Conservation (phyloP, 1,139 yeast genomes). For the Geotrichum armillariae region DNA sequence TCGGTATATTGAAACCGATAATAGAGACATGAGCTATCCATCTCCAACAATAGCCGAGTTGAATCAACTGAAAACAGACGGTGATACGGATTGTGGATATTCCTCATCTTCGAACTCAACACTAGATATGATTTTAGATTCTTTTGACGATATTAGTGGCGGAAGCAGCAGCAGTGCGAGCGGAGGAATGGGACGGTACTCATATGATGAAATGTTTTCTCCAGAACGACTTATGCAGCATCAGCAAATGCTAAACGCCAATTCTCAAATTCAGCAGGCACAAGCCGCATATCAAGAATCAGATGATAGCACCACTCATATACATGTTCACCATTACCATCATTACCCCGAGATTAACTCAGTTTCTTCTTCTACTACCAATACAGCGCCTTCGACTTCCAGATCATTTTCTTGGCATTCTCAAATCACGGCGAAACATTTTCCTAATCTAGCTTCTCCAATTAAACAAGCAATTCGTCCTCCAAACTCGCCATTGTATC, state of each 20-base stretch:
- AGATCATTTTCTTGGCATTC: not conserved
- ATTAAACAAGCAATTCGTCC: too few relatives aligned
- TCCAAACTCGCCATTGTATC: too few relatives aligned
- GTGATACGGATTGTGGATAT: constrained; percentile 1
- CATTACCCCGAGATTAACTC: not conserved
- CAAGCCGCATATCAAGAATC: not conserved
- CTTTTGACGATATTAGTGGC: constrained; percentile 26
- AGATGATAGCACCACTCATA: not conserved
- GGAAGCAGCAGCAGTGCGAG: not conserved
- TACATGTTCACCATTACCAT: constrained; percentile 4
- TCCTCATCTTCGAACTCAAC: constrained; percentile 33
- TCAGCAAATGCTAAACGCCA: not conserved
- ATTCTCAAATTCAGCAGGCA: not conserved
- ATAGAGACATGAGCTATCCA: not conserved
- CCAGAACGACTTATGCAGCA: not conserved
- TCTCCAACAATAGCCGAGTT: not conserved
- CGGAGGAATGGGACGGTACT: not conserved
- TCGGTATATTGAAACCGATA: not conserved
- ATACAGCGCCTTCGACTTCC: not conserved
- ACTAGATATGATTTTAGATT: constrained; percentile 32
- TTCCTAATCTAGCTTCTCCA: too few relatives aligned
- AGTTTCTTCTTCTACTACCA: not conserved
- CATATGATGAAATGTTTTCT: not conserved
- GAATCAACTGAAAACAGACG: not conserved
- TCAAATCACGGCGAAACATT: too few relatives aligned